These are phyloP conservation scores for Wickerhamomyces sp. DNA, from an alignment of 1,139 yeast species.

Conservation along the genomic window DNA sequence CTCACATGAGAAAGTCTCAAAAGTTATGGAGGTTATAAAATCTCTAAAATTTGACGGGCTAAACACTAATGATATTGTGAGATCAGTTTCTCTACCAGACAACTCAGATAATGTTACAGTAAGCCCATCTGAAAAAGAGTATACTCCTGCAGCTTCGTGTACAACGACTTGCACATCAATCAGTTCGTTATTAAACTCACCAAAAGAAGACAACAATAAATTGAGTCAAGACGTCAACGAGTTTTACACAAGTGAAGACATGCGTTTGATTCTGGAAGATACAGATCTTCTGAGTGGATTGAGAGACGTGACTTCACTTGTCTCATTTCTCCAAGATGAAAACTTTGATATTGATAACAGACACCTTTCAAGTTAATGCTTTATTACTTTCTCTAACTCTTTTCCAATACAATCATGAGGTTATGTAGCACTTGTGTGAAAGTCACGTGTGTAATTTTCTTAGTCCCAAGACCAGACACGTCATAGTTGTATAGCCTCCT, in stretches of 20 bases:
- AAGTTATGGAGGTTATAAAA: slow-evolving; percentile 7
- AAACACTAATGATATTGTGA: neutral
- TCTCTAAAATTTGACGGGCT: slow-evolving; percentile 5
- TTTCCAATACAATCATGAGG: too few relatives aligned
- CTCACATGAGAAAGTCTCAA: slow-evolving; percentile 3
- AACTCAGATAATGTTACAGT: too few relatives aligned
- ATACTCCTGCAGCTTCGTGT: neutral
- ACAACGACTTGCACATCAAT: neutral
- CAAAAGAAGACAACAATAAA: neutral
- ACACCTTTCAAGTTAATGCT: too few relatives aligned
- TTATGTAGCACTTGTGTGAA: too few relatives aligned
- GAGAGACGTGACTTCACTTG: neutral
- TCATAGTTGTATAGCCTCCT: too few relatives aligned
- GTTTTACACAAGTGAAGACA: neutral
- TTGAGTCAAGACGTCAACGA: neutral
- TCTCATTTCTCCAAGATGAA: neutral
- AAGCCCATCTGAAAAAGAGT: neutral
- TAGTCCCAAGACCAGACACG: too few relatives aligned
- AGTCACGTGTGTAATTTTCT: too few relatives aligned
- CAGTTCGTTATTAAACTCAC: neutral
- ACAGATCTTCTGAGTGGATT: neutral
- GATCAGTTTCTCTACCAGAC: neutral
- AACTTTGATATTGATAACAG: neutral
- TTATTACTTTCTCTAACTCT: too few relatives aligned
- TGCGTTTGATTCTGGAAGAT: neutral